Evolutionary conservation across 129 eudicot genomes (phyloP).

Genomic region (Chrysanthemum lavandulifolium): DNA sequence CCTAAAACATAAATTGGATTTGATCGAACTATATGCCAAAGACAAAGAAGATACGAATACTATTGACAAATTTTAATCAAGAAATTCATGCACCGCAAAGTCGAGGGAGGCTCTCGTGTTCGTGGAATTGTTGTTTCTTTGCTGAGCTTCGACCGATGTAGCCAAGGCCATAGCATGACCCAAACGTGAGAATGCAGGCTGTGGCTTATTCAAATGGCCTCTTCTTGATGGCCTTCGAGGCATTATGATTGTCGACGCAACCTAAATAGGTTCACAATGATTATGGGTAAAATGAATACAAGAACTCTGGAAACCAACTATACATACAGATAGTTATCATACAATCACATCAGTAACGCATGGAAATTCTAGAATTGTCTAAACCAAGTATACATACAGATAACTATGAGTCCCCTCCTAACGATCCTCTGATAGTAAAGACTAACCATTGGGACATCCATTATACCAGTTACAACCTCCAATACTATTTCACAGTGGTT

Average conservation of each 20-base stretch:
- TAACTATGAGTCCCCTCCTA: too few species aligned
- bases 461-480: too few species aligned
- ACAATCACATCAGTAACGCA: background rate
- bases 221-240: constrained; percentile 58
- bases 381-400: too few species aligned
- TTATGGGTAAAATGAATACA: background rate
- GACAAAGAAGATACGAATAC: too few species aligned
- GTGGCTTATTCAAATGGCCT: constrained; percentile 31
- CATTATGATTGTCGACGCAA: constrained; percentile 33
- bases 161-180: constrained; percentile 53
- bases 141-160: constrained; percentile 34
- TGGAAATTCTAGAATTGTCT: background rate
- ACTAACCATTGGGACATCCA: too few species aligned
- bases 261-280: background rate
- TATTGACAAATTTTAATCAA: background rate
- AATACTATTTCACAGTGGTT: too few species aligned
- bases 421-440: too few species aligned
- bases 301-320: background rate
- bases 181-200: constrained; percentile 61
- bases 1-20: constrained; percentile 21
- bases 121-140: constrained; percentile 9
- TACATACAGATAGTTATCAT: background rate
- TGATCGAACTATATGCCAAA: too few species aligned
- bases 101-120: constrained; percentile 20
- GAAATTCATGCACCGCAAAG: constrained; percentile 37